A percentile compares a stretch with the other conserved stretches of the same genome.
Evolutionary conservation across 2,329 filamentous ascomycete species (phyloP).

Genomic region (Colletotrichum sp.): DNA sequence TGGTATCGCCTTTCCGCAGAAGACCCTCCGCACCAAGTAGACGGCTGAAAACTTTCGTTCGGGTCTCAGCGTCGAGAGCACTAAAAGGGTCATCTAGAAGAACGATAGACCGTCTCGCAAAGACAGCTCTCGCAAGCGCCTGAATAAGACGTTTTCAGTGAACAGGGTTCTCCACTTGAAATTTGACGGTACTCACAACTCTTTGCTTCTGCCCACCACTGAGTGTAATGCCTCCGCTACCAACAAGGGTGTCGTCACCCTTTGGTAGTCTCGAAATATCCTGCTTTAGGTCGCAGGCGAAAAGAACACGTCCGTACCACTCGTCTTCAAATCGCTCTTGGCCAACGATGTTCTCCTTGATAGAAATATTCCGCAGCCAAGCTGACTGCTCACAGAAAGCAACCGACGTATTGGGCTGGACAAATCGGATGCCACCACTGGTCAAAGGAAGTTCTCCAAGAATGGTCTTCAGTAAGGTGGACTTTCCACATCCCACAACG

Average conservation of each 20-base stretch:
- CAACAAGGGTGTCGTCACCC: conserved; percentile 11
- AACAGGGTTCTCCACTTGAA: accelerated
- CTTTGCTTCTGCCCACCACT: conserved; percentile 28
- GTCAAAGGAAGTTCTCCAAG: conserved; percentile 20
- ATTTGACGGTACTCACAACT: conserved; percentile 13
- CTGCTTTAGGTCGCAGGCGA: conserved; percentile 17
- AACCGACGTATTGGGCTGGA: not conserved
- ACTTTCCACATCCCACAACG: conserved; percentile 21
- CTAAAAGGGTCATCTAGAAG: conserved; percentile 14
- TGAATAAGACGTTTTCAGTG: not conserved
- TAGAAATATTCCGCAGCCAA: conserved; percentile 24
- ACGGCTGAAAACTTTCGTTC: conserved; percentile 17
- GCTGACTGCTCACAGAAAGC: conserved; percentile 24
- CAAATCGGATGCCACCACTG: not conserved
- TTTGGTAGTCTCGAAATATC: conserved; percentile 23
- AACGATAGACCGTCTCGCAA: not conserved
- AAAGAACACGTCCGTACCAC: conserved; percentile 34
- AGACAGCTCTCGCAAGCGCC: conserved; percentile 10
- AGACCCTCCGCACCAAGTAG: conserved; percentile 23
- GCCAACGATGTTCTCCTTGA: conserved; percentile 25
- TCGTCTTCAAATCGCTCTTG: conserved; percentile 24
- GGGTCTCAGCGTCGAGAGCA: conserved; percentile 9
- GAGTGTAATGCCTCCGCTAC: conserved; percentile 21
- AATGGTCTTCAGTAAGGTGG: conserved; percentile 25
- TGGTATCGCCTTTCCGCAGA: conserved; percentile 21